These are phyloP conservation scores for Hygrocybe coccinea DNA, from an alignment of 768 basidiomycete genomes.

Conservation along the genomic window DNA sequence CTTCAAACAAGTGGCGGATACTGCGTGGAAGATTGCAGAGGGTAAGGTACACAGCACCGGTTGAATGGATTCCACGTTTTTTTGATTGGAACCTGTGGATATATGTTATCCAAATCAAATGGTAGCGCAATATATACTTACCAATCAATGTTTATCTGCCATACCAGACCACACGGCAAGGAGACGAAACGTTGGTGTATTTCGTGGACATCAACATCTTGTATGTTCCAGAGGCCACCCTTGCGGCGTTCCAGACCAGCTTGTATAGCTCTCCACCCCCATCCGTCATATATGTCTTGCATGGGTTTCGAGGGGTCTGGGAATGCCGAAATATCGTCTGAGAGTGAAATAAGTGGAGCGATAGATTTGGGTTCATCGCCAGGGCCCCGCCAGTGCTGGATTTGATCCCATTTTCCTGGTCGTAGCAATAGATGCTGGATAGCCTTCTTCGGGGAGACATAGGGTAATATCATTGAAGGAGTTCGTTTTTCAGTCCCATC, in stretches of 20 bases:
- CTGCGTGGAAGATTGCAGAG: constrained; percentile 19
- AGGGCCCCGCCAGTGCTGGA: constrained; percentile 20
- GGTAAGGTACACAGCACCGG: constrained; percentile 22
- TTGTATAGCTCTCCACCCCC: constrained; percentile 21
- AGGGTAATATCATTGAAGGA: constrained; percentile 20
- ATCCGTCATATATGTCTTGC: constrained; percentile 23
- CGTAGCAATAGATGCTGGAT: constrained; percentile 16
- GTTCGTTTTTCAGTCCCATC: constrained; percentile 13
- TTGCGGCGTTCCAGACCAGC: constrained; percentile 18
- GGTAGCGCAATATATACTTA: not conserved
- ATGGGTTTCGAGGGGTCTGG: constrained; percentile 10
- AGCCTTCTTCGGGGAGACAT: constrained; percentile 11
- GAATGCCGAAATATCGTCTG: constrained; percentile 10
- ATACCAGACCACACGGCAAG: constrained; percentile 17
- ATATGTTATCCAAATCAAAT: not conserved
- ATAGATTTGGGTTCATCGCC: constrained; percentile 14
- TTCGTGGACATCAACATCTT: constrained; percentile 20
- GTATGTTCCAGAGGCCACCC: constrained; percentile 12
- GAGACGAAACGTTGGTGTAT: constrained; percentile 20
- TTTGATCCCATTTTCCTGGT: constrained; percentile 21
- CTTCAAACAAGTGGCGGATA: constrained; percentile 16
- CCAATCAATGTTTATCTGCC: constrained; percentile 25
- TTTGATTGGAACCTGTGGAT: constrained; percentile 18
- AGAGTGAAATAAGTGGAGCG: constrained; percentile 6
- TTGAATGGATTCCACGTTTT: constrained; percentile 17